Conservation (phyloP, 2,329 filamentous ascomycete species). For the Colletotrichum eleusines region DNA sequence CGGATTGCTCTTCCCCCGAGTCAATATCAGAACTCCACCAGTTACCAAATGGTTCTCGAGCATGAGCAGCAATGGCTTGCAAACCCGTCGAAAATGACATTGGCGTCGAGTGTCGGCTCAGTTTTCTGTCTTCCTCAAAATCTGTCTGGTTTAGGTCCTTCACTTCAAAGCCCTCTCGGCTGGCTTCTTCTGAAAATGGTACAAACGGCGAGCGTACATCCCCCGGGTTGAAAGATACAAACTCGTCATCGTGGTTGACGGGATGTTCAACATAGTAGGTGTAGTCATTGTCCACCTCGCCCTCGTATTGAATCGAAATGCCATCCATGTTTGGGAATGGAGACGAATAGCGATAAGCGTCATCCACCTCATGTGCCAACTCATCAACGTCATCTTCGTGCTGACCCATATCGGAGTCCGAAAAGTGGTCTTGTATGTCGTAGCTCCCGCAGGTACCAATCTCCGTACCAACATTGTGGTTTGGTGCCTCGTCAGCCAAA, state of each 20-base stretch:
- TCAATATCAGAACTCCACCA: slow-evolving; percentile 1
- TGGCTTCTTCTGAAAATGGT: neutral
- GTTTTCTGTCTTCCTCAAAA: neutral
- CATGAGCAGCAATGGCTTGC: neutral
- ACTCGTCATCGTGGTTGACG: neutral
- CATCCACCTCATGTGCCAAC: neutral
- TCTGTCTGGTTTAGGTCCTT: neutral
- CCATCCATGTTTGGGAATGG: neutral
- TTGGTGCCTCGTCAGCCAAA: neutral
- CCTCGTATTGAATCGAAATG: neutral
- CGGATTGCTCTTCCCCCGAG: neutral
- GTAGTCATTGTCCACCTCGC: neutral
- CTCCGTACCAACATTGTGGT: neutral
- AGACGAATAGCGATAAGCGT: neutral
- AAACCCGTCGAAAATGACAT: neutral
- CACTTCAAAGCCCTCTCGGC: neutral
- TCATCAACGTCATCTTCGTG: neutral
- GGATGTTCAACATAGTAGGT: neutral
- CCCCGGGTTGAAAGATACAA: neutral
- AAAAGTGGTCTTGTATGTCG: neutral
- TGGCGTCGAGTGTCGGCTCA: neutral
- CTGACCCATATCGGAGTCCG: neutral
- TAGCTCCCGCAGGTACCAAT: neutral
- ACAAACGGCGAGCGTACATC: neutral
- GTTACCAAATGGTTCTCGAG: neutral